phyloP scores from a whole-genome alignment of 2,329 filamentous ascomycete species.

The Scorias spongiosa region DNA sequence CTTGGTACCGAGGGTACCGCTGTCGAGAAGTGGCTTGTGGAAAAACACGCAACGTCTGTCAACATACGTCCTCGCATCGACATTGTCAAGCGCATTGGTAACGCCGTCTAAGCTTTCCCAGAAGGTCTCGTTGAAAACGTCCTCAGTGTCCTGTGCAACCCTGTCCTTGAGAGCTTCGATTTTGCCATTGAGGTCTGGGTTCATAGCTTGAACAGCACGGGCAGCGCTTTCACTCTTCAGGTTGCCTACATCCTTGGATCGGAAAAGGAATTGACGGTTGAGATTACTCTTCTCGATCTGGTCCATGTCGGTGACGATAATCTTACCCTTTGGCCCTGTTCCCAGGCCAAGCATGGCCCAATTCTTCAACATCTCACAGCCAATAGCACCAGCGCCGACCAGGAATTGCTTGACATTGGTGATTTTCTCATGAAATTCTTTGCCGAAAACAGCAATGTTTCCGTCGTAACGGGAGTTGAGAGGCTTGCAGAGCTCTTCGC shows the following conservation, averaged over 20 bases:
- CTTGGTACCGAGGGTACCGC: constrained; percentile 95
- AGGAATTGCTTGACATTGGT: constrained; percentile 83
- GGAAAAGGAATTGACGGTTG: constrained; percentile 93
- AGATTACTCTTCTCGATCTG: constrained; percentile 98
- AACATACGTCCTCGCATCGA: constrained; percentile 91
- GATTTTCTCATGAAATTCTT: constrained; percentile 86
- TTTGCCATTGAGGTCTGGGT: constrained; percentile 76
- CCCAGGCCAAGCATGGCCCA: constrained; percentile 98
- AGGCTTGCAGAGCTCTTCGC: constrained; percentile 78
- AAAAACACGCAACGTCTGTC: constrained; percentile 96
- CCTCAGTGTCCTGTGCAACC: constrained; percentile 80
- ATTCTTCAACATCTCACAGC: constrained; percentile 98
- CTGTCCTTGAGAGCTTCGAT: constrained; percentile 78
- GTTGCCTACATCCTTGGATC: constrained; percentile 80
- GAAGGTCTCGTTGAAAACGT: constrained; percentile 87
- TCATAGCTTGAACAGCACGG: constrained; percentile 83
- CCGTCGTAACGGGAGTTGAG: constrained; percentile 80
- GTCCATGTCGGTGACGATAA: constrained; percentile 93
- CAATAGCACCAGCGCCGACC: constrained; percentile 91
- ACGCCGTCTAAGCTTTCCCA: constrained; percentile 80
- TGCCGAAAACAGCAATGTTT: constrained; percentile 91
- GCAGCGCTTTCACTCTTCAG: constrained; percentile 95
- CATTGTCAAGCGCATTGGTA: constrained; percentile 94
- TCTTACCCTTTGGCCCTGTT: constrained; percentile 73
- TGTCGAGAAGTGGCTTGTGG: constrained; percentile 90